Conservation (phyloP, 345 rosid species). For the Eucalyptus microcorys region DNA sequence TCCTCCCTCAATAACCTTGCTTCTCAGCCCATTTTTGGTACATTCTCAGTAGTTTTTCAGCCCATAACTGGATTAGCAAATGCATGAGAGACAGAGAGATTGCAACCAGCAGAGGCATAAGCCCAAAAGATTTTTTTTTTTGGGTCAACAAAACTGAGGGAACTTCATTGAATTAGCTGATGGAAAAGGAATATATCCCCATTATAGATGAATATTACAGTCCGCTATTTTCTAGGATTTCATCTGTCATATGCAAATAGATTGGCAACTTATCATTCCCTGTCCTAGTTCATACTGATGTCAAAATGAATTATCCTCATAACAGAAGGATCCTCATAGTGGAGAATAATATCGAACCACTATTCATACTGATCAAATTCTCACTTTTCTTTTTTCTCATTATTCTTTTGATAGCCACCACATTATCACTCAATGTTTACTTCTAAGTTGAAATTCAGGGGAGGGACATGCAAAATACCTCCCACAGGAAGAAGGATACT, state of each 20-base stretch:
- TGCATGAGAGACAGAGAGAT: background rate
- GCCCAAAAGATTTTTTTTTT: background rate
- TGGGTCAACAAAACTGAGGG: background rate
- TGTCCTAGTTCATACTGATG: background rate
- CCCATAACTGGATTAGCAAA: slow-evolving; percentile 39
- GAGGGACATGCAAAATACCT: background rate
- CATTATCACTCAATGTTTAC: background rate
- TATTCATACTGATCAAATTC: background rate
- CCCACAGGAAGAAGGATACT: background rate
- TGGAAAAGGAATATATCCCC: background rate
- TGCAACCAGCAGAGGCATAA: background rate
- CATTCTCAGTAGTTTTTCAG: slow-evolving; percentile 51
- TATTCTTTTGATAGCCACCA: background rate
- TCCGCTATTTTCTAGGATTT: background rate
- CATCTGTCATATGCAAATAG: background rate
- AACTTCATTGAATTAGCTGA: background rate
- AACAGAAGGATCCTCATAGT: background rate
- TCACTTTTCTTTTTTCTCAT: background rate
- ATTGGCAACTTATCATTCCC: background rate
- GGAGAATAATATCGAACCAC: background rate
- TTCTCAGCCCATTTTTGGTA: slow-evolving; percentile 65
- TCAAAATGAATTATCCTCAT: background rate
- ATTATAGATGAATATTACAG: background rate
- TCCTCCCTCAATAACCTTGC: slow-evolving; percentile 43
- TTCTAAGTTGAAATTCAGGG: background rate